Conservation (phyloP, 2,329 filamentous ascomycete genomes). For the Alternaria hordeiaustralica region DNA sequence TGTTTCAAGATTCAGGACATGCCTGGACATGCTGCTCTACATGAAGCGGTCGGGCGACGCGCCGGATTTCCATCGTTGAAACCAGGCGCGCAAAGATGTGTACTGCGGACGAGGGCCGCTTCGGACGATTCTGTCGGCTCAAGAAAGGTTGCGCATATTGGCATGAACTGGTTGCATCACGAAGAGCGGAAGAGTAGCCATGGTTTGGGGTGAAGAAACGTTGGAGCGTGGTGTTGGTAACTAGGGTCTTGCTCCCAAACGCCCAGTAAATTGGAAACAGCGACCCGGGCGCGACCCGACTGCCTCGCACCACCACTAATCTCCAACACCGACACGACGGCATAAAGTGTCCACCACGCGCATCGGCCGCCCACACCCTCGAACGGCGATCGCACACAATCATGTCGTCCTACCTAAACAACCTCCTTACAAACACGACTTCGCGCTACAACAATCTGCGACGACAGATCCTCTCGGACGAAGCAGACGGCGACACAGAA, state of each 20-base stretch:
- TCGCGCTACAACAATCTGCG: constrained; percentile 65
- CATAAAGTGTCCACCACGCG: constrained; percentile 1
- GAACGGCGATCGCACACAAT: constrained; percentile 1
- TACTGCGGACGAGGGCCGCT: neutral
- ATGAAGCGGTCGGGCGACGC: neutral
- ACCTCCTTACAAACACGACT: constrained; percentile 65
- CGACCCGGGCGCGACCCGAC: constrained; percentile 9
- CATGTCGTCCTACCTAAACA: constrained; percentile 78
- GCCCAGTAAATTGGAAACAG: constrained; percentile 21
- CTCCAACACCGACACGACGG: constrained; percentile 2
- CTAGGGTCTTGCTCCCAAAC: constrained; percentile 13
- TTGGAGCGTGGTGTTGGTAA: neutral
- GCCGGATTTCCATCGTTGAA: neutral
- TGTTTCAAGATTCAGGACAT: constrained; percentile 6
- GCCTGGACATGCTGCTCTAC: neutral
- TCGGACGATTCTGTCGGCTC: neutral
- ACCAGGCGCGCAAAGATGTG: neutral
- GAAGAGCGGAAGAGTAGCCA: neutral
- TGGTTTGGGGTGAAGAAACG: neutral
- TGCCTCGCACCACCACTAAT: constrained; percentile 6
- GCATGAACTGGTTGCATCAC: neutral
- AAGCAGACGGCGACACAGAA: constrained; percentile 64
- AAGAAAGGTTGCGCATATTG: neutral
- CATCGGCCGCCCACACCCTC: neutral
- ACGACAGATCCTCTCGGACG: constrained; percentile 70